Evolutionary conservation across 75 land plant species (phyloP).

Genomic region (Sequoia sempervirens): DNA sequence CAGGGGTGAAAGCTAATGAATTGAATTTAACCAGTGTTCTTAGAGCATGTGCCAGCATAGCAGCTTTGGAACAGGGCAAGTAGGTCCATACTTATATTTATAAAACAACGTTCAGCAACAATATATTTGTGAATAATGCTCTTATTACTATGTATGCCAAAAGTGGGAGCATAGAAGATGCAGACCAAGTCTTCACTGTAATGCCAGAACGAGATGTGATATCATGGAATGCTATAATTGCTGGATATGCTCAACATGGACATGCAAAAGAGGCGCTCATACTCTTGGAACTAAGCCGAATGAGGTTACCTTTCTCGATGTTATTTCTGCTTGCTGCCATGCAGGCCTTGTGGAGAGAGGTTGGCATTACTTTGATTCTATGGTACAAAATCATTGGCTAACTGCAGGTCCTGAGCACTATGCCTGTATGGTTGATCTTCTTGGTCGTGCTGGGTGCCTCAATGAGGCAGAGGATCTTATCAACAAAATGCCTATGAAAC

Average conservation of each 20-base stretch:
- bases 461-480: slow-evolving; percentile 5
- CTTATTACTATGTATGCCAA: slow-evolving; percentile 26
- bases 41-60: slow-evolving; percentile 18
- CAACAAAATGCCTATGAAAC: slow-evolving; percentile 4
- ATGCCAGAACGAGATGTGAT: slow-evolving; percentile 17
- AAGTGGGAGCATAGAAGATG: slow-evolving; percentile 14
- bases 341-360: slow-evolving; percentile 10
- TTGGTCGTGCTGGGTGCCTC: slow-evolving; percentile 17
- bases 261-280: slow-evolving; percentile 14
- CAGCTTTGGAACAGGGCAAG: slow-evolving; percentile 28
- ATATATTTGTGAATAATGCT: slow-evolving; percentile 17
- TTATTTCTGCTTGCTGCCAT: slow-evolving; percentile 11
- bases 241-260: slow-evolving; percentile 19
- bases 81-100: slow-evolving; percentile 20
- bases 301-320: slow-evolving; percentile 7
- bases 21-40: slow-evolving; percentile 13
- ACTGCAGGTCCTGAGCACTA: slow-evolving; percentile 8
- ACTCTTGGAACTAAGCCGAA: slow-evolving; percentile 18
- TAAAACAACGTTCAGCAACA: slow-evolving; percentile 9
- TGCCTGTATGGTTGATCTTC: slow-evolving; percentile 15
- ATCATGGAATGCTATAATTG: slow-evolving; percentile 38
- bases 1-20: background rate
- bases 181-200: slow-evolving; percentile 15
- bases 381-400: slow-evolving; percentile 1
- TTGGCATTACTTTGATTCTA: background rate